Evolutionary conservation across 371 early-diverging fungal genomes (phyloP).

Genomic region (Lichtheimia ornata): DNA sequence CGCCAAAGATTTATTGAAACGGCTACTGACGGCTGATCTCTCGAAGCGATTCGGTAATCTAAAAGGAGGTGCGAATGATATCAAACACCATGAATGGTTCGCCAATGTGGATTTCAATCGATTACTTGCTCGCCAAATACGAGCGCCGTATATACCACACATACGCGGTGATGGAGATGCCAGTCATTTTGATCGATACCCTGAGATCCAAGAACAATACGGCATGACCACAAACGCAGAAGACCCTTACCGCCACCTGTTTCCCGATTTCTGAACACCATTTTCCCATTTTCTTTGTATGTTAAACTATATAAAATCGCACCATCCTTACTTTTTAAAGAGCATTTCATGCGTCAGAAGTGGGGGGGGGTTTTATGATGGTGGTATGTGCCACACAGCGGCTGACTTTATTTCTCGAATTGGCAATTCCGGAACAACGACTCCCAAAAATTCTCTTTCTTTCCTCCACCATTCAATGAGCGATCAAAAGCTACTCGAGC

Average conservation of each 20-base stretch:
- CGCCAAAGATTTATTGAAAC: conserved; percentile 89
- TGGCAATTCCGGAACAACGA: background rate
- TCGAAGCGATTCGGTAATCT: conserved; percentile 92
- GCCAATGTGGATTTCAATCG: conserved; percentile 90
- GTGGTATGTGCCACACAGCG: no score
- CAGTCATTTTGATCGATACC: conserved; percentile 92
- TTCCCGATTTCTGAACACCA: conserved; percentile 28
- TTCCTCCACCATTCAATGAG: conserved; percentile 14
- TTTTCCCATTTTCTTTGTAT: background rate
- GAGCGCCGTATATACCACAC: conserved; percentile 91
- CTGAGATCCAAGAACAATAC: conserved; percentile 73
- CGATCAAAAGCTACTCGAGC: conserved; percentile 20
- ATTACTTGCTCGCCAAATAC: conserved; percentile 71
- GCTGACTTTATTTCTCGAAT: no score
- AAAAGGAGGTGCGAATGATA: conserved; percentile 86
- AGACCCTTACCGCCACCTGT: conserved; percentile 30
- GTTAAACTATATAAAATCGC: background rate
- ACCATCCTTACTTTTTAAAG: background rate
- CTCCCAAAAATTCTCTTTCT: background rate
- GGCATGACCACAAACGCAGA: conserved; percentile 28
- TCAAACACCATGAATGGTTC: conserved; percentile 96
- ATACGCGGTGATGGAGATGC: conserved; percentile 89
- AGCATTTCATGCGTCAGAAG: no score
- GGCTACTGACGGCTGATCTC: conserved; percentile 85
- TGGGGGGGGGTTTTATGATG: no score